Conservation (phyloP, 805 yeast genomes). For the Cyberlindnera xylosilytica region DNA sequence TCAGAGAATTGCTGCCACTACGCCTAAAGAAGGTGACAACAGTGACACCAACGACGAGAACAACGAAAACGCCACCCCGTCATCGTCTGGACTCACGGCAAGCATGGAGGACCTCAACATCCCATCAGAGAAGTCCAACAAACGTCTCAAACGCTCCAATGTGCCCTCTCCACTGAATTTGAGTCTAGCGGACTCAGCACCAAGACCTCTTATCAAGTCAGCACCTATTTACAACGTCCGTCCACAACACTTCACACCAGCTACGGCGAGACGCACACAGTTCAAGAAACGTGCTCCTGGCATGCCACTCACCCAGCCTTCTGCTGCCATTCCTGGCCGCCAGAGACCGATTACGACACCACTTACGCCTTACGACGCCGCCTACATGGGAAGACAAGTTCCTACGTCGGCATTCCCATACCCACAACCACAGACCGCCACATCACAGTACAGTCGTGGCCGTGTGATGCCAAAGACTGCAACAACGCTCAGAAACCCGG, state of each 20-base stretch:
- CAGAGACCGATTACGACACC: constrained; percentile 17
- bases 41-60: not conserved
- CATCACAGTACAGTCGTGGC: constrained; percentile 1
- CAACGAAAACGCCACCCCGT: constrained; percentile 7
- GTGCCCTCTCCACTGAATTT: constrained; percentile 32
- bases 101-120: constrained; percentile 18
- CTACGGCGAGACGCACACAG: constrained; percentile 14
- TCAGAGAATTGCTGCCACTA: constrained; percentile 18
- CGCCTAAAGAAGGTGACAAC: constrained; percentile 5
- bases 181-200: constrained; percentile 12
- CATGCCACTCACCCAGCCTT: not conserved
- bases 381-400: constrained; percentile 7
- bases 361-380: constrained; percentile 15
- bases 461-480: constrained; percentile 23
- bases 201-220: constrained; percentile 29
- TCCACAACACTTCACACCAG: constrained; percentile 16
- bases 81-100: constrained; percentile 19
- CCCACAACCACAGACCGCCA: constrained; percentile 5
- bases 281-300: constrained; percentile 11
- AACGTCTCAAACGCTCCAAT: constrained; percentile 27
- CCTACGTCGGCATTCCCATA: constrained; percentile 17
- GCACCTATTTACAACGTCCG: constrained; percentile 29
- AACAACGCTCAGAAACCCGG: constrained; percentile 18
- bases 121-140: constrained; percentile 21
- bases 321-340: constrained; percentile 13